A percentile compares a stretch with the other conserved stretches of the same genome.
phyloP scores from a whole-genome alignment of 306 rosid species.

The Quercus aquifolioides region DNA sequence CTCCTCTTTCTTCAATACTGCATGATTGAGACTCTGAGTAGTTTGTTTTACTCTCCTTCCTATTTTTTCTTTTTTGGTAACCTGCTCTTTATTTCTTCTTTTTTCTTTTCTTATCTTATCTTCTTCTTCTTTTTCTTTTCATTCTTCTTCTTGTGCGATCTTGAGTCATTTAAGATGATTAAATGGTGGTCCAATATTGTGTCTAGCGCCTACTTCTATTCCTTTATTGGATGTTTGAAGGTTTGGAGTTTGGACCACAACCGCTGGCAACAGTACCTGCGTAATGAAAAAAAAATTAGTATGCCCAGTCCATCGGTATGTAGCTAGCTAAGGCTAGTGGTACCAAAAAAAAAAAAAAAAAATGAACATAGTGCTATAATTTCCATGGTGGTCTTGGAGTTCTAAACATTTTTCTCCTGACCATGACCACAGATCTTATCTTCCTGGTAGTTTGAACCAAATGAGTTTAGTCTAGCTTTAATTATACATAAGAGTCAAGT shows the following conservation, averaged over 20 bases:
- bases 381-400: background rate
- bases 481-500: no score
- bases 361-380: background rate
- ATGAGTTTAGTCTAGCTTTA: background rate
- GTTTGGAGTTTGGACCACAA: slow-evolving; percentile 51
- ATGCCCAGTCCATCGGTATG: background rate
- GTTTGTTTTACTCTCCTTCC: background rate
- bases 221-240: slow-evolving; percentile 19
- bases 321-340: background rate
- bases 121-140: background rate
- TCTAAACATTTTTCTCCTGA: background rate
- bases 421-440: background rate
- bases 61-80: background rate
- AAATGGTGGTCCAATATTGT: slow-evolving; percentile 32
- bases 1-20: no score
- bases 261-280: slow-evolving; percentile 6
- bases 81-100: background rate
- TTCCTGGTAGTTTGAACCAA: background rate
- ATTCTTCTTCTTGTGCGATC: background rate
- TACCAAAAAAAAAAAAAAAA: background rate
- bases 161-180: slow-evolving; percentile 17
- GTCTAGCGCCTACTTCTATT: slow-evolving; percentile 20
- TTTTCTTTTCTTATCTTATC: background rate
- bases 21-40: no score
- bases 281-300: background rate